phyloP scores from a whole-genome alignment of 345 rosid genomes.

The Eucalyptus viminalis region DNA sequence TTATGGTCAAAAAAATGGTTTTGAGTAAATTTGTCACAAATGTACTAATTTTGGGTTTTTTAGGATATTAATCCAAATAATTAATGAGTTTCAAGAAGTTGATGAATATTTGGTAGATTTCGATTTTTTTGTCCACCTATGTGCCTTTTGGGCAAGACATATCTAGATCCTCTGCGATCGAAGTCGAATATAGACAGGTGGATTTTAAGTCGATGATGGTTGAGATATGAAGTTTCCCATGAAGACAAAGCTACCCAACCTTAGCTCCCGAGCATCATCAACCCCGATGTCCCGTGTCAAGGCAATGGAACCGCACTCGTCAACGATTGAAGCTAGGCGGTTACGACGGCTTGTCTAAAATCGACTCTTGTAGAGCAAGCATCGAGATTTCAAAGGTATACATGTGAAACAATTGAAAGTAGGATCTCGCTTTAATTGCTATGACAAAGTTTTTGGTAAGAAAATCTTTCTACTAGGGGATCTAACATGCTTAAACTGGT shows the following conservation, averaged over 20 bases:
- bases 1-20: too few relatives aligned
- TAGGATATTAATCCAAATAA: not conserved
- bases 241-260: accelerated
- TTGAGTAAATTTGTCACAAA: too few relatives aligned
- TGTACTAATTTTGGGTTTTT: too few relatives aligned
- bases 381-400: not conserved
- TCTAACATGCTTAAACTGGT: not conserved
- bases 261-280: too few relatives aligned
- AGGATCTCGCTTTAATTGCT: not conserved
- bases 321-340: accelerated
- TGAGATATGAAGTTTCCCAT: not conserved
- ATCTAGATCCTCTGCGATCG: accelerated
- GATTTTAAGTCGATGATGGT: accelerated
- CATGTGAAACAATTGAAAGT: not conserved
- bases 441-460: too few relatives aligned
- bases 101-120: not conserved
- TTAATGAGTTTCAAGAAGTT: not conserved
- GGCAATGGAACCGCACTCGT: too few relatives aligned
- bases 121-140: too few relatives aligned
- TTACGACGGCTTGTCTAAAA: too few relatives aligned
- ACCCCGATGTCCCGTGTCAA: too few relatives aligned
- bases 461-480: too few relatives aligned
- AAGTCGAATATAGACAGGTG: not conserved
- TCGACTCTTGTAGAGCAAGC: not conserved
- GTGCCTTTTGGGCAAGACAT: not conserved